Evolutionary conservation across 2,329 filamentous ascomycete genomes (phyloP).

Genomic region (Falciphora oryzae): DNA sequence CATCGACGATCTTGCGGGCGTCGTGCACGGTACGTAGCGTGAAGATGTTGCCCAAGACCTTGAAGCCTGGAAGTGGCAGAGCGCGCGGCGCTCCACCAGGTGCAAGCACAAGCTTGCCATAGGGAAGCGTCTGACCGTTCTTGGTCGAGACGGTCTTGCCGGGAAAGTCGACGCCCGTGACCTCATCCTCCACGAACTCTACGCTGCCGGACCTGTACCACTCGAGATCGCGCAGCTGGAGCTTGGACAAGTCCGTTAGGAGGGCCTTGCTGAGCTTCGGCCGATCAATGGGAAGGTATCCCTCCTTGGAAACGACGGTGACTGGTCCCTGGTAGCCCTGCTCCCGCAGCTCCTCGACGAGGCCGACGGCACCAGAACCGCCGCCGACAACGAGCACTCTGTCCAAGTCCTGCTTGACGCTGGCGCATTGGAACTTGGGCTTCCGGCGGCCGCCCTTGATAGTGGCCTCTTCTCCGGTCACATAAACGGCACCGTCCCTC

Average conservation of each 20-base stretch:
- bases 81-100: slow-evolving; percentile 74
- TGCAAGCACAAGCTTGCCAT: slow-evolving; percentile 85
- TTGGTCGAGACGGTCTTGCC: slow-evolving; percentile 69
- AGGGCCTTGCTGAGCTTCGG: slow-evolving; percentile 95
- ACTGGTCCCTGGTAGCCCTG: slow-evolving; percentile 75
- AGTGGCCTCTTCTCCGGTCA: slow-evolving; percentile 70
- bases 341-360: slow-evolving; percentile 75
- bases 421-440: slow-evolving; percentile 63
- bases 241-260: slow-evolving; percentile 71
- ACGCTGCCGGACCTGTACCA: slow-evolving; percentile 66
- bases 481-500: slow-evolving; percentile 76
- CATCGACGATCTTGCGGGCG: slow-evolving; percentile 68
- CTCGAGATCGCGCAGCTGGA: slow-evolving; percentile 68
- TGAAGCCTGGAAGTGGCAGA: slow-evolving; percentile 79
- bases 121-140: slow-evolving; percentile 63
- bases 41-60: slow-evolving; percentile 83
- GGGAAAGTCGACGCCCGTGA: slow-evolving; percentile 70
- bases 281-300: slow-evolving; percentile 82
- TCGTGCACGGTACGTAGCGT: slow-evolving; percentile 73
- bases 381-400: slow-evolving; percentile 83
- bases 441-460: slow-evolving; percentile 73
- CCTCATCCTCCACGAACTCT: slow-evolving; percentile 56
- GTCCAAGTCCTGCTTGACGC: slow-evolving; percentile 28
- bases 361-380: slow-evolving; percentile 76
- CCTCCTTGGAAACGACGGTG: slow-evolving; percentile 78